Conservation (phyloP, 805 yeast genomes). For the Lipomyces spencermartinsiae region DNA sequence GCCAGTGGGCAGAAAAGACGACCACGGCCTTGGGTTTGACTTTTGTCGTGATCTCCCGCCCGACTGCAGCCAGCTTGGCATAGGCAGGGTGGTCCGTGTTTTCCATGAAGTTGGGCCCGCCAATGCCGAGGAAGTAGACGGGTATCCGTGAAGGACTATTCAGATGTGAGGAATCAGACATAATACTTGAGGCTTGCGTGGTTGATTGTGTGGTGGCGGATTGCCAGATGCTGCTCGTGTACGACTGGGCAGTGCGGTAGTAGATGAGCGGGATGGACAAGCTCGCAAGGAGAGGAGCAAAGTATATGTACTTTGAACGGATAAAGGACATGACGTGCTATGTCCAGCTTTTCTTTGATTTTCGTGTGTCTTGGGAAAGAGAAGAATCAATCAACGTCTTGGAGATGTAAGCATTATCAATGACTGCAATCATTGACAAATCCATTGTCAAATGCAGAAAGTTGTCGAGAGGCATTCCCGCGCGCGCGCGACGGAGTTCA, state of each 20-base stretch:
- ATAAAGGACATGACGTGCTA: background rate
- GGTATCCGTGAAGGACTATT: slow-evolving; percentile 48
- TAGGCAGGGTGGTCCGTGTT: slow-evolving; percentile 68
- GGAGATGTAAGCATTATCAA: background rate
- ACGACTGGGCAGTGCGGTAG: background rate
- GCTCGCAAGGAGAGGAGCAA: background rate
- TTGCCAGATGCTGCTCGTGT: background rate
- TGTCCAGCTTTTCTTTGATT: background rate
- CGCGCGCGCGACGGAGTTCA: no score
- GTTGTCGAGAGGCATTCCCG: background rate
- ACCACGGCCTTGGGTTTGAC: slow-evolving; percentile 63
- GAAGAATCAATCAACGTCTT: background rate
- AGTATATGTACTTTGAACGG: background rate
- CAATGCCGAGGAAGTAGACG: slow-evolving; percentile 72
- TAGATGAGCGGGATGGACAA: background rate
- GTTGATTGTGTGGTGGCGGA: background rate
- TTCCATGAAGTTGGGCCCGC: slow-evolving; percentile 75
- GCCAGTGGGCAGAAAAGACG: slow-evolving; percentile 81
- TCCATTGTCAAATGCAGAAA: background rate
- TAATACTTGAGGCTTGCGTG: background rate
- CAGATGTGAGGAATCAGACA: background rate
- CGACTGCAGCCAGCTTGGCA: slow-evolving; percentile 55
- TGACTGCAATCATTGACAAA: background rate
- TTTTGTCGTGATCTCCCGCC: slow-evolving; percentile 54
- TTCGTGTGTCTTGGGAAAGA: no score